Conservation (phyloP, 1,284 basidiomycete genomes). For the Sanghuangporus weigelae region DNA sequence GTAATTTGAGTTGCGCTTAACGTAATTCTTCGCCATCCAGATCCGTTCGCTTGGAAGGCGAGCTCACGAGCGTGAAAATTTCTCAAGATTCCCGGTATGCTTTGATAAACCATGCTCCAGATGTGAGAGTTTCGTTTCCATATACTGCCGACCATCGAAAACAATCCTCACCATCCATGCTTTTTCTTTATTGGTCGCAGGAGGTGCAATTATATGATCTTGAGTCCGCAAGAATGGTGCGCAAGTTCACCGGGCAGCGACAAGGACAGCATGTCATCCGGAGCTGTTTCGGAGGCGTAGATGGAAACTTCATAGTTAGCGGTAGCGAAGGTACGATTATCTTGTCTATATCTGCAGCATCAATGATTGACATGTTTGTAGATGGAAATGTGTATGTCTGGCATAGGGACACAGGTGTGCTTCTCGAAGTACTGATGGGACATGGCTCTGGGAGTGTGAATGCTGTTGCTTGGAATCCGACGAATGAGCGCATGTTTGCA, state of each 20-base stretch:
- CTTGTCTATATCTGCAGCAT: constrained; percentile 2
- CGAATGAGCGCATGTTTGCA: constrained; percentile 84
- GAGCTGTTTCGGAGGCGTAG: constrained; percentile 91
- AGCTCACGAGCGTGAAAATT: constrained; percentile 85
- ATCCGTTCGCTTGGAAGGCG: constrained; percentile 64
- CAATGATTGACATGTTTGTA: constrained; percentile 26
- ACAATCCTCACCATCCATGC: constrained; percentile 15
- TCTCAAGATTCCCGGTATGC: constrained; percentile 85
- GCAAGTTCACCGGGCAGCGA: constrained; percentile 78
- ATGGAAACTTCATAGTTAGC: constrained; percentile 86
- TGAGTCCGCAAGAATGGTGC: constrained; percentile 57
- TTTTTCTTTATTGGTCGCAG: constrained; percentile 34
- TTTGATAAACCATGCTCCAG: constrained; percentile 81
- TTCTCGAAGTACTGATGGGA: constrained; percentile 80
- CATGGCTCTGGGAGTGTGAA: constrained; percentile 90
- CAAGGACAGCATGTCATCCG: constrained; percentile 83
- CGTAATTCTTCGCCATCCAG: constrained; percentile 30
- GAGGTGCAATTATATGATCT: constrained; percentile 90
- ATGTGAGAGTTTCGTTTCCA: constrained; percentile 48
- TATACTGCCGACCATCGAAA: not conserved
- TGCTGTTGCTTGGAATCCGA: constrained; percentile 94
- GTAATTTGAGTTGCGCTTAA: constrained; percentile 2
- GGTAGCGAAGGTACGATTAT: constrained; percentile 83
- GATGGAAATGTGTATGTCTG: constrained; percentile 92
- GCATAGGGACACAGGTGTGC: constrained; percentile 81